Evolutionary conservation across 208 protist genomes (phyloP).

Genomic region (Trypanosoma lewisi): DNA sequence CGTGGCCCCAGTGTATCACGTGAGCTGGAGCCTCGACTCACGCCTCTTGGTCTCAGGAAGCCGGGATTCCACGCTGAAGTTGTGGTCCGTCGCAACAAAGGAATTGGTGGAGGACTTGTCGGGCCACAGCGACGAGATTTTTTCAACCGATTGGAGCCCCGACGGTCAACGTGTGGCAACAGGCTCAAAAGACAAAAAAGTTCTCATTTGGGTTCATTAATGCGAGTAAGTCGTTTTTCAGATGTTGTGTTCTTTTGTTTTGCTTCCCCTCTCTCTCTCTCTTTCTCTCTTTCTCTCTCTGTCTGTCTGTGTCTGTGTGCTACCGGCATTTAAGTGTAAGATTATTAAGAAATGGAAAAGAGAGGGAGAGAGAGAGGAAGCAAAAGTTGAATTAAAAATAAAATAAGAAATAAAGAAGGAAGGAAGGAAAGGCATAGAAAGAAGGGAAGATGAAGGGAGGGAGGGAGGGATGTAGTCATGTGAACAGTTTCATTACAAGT

Average conservation of each 20-base stretch:
- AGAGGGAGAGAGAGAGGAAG: too few relatives aligned
- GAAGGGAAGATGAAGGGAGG: background rate
- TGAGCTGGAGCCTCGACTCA: constrained; percentile 95
- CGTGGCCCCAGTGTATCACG: constrained; percentile 97
- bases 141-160: constrained; percentile 97
- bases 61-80: constrained; percentile 97
- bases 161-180: constrained; percentile 95
- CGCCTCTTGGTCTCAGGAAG: constrained; percentile 93
- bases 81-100: constrained; percentile 92
- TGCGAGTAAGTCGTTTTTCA: constrained; percentile 22
- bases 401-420: background rate
- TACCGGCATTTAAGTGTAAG: too few relatives aligned
- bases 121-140: constrained; percentile 97
- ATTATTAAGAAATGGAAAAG: too few relatives aligned
- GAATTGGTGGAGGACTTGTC: constrained; percentile 96
- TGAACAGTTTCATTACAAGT: background rate
- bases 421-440: background rate
- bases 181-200: constrained; percentile 96
- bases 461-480: background rate
- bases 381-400: background rate
- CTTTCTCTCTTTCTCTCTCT: background rate
- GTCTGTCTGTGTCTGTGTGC: background rate
- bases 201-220: constrained; percentile 90
- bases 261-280: too few relatives aligned
- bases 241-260: too few relatives aligned